Evolutionary conservation across 495 filamentous ascomycete species (phyloP).

Genomic region (Penicillium cosmopolitanum): DNA sequence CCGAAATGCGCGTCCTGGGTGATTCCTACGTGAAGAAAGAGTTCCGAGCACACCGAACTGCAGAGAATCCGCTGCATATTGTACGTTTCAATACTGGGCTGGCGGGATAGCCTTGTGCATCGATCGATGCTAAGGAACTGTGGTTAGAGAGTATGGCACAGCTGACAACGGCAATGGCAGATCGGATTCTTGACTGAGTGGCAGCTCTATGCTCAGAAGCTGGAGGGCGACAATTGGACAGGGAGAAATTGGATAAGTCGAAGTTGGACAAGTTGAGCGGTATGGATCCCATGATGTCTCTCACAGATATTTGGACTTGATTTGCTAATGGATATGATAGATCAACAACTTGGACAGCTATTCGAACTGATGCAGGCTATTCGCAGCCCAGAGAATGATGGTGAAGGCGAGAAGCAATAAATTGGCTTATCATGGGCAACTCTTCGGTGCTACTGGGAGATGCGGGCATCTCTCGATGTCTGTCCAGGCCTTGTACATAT

Average conservation of each 20-base stretch:
- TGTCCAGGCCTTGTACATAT: neutral
- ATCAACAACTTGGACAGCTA: constrained; percentile 90
- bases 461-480: constrained; percentile 24
- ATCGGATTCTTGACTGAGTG: constrained; percentile 96
- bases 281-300: constrained; percentile 48
- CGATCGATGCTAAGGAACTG: neutral
- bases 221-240: constrained; percentile 87
- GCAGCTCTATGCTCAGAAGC: constrained; percentile 89
- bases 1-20: constrained; percentile 77
- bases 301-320: neutral
- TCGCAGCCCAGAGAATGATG: constrained; percentile 42
- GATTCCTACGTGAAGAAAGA: constrained; percentile 92
- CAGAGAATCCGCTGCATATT: constrained; percentile 92
- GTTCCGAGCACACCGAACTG: constrained; percentile 76
- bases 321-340: constrained; percentile 44
- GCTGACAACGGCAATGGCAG: constrained; percentile 47
- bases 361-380: constrained; percentile 94
- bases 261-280: constrained; percentile 96
- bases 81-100: constrained; percentile 49
- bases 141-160: neutral
- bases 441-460: constrained; percentile 10
- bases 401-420: constrained; percentile 26
- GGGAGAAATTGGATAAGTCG: constrained; percentile 71
- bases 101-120: neutral
- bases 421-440: neutral